Evolutionary conservation across 2,329 filamentous ascomycete genomes (phyloP), one percentile per base, ranked within the genome.

Genomic region (Penicillium corylophilum): DNA sequence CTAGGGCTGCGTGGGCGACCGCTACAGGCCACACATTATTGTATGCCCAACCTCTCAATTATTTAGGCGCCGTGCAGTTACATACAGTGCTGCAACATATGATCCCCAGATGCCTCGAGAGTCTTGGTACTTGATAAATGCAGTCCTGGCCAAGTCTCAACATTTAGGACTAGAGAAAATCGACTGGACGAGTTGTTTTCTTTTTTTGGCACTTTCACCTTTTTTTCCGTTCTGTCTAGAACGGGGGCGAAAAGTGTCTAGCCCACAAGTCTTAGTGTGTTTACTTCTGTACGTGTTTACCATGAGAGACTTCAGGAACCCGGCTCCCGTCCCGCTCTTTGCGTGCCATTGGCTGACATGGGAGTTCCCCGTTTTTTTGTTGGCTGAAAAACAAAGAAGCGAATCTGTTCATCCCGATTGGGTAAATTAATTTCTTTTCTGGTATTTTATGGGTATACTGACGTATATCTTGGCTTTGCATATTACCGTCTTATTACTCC

Each of bases 21-120:
- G 29, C 51, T 42, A 54, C 46, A 50, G 51, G 47, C 51, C 35
- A 24, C 41, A 31, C 2, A 20, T 31, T 6, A 31, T 22, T 54
- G 48, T 51, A 54, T 54, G 52, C 52, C 52, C 52, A 54, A 54
- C 48, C 52, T 40, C 40, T 40, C 48, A 18, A 41, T 33, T 43
- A 49, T 29, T 52, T 16, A 46, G 48, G 48, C 48, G 28, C 26
- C 35, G 13, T 51, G 48, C 48, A 44, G 33, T n/a, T 15, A 24
- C 12, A 18, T 18, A 38, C 18, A 36, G 16, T 7, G n/a, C 8
- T 3, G 35, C 18, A 38, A 38, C 8, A 20, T 13, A 38, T 38
- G 10, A 38, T 20, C 4, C 2, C 4, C 18, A 20, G 33, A 35
- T 10, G 6, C 10, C 4, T 18, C 13, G 3, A 28, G 26, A 28